Conservation (phyloP, 2,329 filamentous ascomycete species). For the Dactylellina cionopaga region DNA sequence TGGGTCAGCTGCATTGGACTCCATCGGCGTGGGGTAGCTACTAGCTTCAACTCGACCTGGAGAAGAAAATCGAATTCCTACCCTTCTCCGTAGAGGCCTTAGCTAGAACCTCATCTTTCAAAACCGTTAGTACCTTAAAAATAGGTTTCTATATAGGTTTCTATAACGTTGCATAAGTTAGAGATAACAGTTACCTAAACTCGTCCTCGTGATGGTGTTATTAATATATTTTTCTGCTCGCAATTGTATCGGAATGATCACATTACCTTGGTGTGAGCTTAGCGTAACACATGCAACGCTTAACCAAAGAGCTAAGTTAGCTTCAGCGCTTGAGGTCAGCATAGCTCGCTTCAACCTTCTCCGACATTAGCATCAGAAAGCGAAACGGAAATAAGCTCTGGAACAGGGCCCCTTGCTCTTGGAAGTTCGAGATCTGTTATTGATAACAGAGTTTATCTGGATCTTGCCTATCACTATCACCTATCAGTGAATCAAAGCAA, state of each 20-base stretch:
- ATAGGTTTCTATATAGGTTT: no score
- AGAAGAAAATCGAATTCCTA: constrained; percentile 26
- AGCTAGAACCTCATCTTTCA: constrained; percentile 6
- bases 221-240: not conserved
- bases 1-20: constrained; percentile 48
- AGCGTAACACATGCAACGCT: constrained; percentile 31
- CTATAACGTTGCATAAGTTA: constrained; percentile 7
- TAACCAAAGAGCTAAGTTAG: constrained; percentile 6
- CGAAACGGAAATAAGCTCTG: constrained; percentile 11
- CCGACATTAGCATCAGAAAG: constrained; percentile 16
- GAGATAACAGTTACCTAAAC: constrained; percentile 37
- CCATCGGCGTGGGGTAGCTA: constrained; percentile 39
- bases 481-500: constrained; percentile 36
- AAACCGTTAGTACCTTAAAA: constrained; percentile 8
- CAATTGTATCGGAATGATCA: constrained; percentile 27
- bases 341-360: constrained; percentile 32
- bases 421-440: not conserved
- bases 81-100: constrained; percentile 10
- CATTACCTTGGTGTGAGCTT: constrained; percentile 39
- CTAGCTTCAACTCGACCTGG: constrained; percentile 1
- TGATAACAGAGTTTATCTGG: constrained; percentile 15
- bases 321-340: not conserved
- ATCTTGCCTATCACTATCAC: constrained; percentile 38
- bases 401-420: constrained; percentile 19
- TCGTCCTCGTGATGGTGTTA: constrained; percentile 40